Percentiles rank a stretch among this genome's conserved stretches.
These are phyloP conservation scores for Amanita subjunquillea DNA, from an alignment of 768 basidiomycete species.

Conservation along the genomic window DNA sequence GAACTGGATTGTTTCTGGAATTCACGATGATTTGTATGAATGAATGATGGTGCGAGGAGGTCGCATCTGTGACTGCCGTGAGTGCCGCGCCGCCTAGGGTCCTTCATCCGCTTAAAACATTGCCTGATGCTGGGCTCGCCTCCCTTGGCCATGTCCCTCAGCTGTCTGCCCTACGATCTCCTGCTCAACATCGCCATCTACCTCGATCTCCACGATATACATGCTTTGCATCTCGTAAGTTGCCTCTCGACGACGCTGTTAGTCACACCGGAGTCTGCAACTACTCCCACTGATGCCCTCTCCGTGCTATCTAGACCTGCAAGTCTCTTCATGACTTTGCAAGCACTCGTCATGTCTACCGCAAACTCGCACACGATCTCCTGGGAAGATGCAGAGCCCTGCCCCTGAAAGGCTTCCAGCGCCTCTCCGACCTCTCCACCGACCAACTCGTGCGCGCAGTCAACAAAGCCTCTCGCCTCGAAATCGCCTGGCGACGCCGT, in stretches of 20 bases:
- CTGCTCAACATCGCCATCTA: conserved; percentile 57
- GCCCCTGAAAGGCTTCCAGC: conserved; percentile 61
- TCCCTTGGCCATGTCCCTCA: conserved; percentile 19
- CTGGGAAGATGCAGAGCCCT: conserved; percentile 59
- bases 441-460: conserved; percentile 52
- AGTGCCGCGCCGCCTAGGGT: no score
- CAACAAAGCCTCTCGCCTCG: conserved; percentile 50
- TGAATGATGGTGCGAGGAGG: not conserved
- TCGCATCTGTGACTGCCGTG: not conserved
- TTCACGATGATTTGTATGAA: no score
- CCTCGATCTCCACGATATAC: conserved; percentile 51
- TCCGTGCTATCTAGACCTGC: conserved; percentile 37
- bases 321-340: conserved; percentile 50
- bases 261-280: not conserved
- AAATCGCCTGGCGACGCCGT: conserved; percentile 50
- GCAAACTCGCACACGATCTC: conserved; percentile 50
- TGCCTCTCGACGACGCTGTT: not conserved
- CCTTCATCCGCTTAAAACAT: not conserved
- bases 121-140: conserved; percentile 4
- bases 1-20: not conserved
- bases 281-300: conserved; percentile 4
- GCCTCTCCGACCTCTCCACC: conserved; percentile 54
- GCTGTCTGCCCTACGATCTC: conserved; percentile 57
- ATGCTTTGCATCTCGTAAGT: conserved; percentile 53
- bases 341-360: conserved; percentile 58